Conservation (phyloP, 1,284 basidiomycete genomes). For the Malassezia sympodialis region DNA sequence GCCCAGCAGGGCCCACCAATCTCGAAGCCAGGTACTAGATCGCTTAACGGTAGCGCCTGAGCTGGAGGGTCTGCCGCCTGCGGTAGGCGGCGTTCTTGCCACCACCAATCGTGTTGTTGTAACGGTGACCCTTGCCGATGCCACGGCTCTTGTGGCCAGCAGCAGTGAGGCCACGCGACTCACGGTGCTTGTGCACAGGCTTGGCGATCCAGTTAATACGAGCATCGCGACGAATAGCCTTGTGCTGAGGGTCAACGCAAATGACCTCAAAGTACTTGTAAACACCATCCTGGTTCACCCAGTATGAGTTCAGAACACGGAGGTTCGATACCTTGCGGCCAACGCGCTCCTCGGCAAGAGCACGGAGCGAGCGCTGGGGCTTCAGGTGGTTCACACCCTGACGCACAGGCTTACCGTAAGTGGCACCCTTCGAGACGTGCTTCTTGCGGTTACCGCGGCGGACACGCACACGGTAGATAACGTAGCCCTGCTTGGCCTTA, state of each 20-base stretch:
- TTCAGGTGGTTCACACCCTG: conserved; percentile 99
- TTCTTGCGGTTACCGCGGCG: conserved; percentile 99
- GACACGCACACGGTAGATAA: conserved; percentile 94
- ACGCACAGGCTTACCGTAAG: conserved; percentile 96
- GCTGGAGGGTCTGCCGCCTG: conserved; percentile 74
- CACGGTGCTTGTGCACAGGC: conserved; percentile 96
- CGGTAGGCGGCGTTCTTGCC: conserved; percentile 82
- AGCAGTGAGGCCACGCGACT: conserved; percentile 91
- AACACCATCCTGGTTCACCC: conserved; percentile 98
- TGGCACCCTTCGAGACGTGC: conserved; percentile 90
- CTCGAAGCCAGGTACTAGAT: not conserved
- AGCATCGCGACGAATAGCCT: conserved; percentile 81
- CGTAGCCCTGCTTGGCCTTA: conserved; percentile 99
- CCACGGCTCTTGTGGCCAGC: conserved; percentile 67
- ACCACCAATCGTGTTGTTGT: conserved; percentile 70
- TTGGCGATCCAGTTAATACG: conserved; percentile 98
- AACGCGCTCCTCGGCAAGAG: conserved; percentile 95
- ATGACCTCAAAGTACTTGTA: conserved; percentile 99
- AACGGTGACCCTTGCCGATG: conserved; percentile 77
- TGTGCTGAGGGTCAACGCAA: conserved; percentile 85
- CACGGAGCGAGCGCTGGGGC: conserved; percentile 84
- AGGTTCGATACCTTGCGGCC: conserved; percentile 91
- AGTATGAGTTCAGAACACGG: conserved; percentile 87
- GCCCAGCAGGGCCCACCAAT: not conserved
- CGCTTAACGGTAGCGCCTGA: conserved; percentile 87